Evolutionary conservation across 2,329 filamentous ascomycete species (phyloP), one percentile per base, ranked within the genome.

Genomic region (Calonectria pauciramosa): DNA sequence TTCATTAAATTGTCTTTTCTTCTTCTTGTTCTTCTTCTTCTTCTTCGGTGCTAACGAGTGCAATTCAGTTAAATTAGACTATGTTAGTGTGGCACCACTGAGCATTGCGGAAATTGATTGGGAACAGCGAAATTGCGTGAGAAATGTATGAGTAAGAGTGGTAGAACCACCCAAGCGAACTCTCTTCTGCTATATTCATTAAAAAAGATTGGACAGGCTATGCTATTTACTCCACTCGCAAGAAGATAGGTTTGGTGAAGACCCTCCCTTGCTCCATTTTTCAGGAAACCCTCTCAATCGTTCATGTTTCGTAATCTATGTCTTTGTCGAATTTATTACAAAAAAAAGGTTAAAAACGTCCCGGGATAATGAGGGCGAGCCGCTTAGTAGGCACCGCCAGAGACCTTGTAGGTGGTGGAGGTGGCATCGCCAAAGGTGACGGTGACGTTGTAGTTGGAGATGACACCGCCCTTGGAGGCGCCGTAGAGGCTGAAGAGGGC

Each of bases 401-500:
- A 56, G 56, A 26, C 20, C 69, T 67, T 71, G 68, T 70, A 70
- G 41, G 28, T 64, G 47, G 52, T 67, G 69, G 60, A 66, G 44
- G 69, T 71, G 49, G 47, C 44, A 20, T 71, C 63, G 60, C 69
- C 63, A 26, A 71, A 56, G 20, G 32, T 71, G 69, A 71, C 60
- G 49, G 69, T 26, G 69, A 71, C 69, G 34, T 71, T 71, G 68
- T 64, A 70, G 68, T 70, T 63, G 56, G 56, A 41, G 13, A 70
- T 13, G n/a, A 44, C 51, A n/a, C 56, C 26, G 44, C 30, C n/a
- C 16, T 60, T 64, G 7, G 76, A 73, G 18, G 76, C 78, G 38
- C 83, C 83, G 63, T 82, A 84, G 47, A 84, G 49, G 74, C 82
- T 84, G 26, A 80, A 74, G 14, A 84, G 75, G 59, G 78, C 75